A percentile compares a stretch with the other conserved stretches of the same genome.
Evolutionary conservation across 495 filamentous ascomycete genomes (phyloP).

Genomic region (Aspergillus mulundensis): DNA sequence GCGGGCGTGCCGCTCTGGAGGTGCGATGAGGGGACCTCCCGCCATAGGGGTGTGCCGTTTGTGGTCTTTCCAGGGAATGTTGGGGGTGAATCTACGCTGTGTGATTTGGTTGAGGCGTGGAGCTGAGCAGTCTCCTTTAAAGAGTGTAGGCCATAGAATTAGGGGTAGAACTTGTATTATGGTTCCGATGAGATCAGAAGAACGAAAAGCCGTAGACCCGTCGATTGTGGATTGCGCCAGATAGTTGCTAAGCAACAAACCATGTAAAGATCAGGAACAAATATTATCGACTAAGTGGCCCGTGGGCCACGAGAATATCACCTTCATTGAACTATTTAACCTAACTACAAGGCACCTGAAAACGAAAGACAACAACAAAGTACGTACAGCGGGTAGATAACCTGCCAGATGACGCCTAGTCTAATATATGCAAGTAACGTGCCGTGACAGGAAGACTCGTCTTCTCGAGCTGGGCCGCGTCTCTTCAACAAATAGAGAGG

Average conservation of each 20-base stretch:
- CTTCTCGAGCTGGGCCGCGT: not conserved
- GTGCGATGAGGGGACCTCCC: conserved; percentile 45
- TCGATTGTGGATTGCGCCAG: too few relatives aligned
- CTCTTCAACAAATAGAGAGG: conserved; percentile 1
- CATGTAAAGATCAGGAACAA: too few relatives aligned
- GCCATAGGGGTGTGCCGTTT: conserved; percentile 45
- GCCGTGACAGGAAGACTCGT: not conserved
- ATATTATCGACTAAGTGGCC: conserved; percentile 6
- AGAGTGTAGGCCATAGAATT: not conserved
- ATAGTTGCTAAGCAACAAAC: too few relatives aligned
- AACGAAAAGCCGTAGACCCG: too few relatives aligned
- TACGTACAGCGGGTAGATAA: conserved; percentile 21
- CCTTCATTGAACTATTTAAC: conserved; percentile 21
- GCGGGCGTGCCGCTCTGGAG: conserved; percentile 54
- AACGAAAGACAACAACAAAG: conserved; percentile 9
- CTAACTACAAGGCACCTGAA: conserved; percentile 18
- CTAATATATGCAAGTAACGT: not conserved
- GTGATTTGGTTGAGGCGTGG: conserved; percentile 37
- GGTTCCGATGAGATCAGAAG: too few relatives aligned
- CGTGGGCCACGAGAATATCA: conserved; percentile 20
- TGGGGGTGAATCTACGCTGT: conserved; percentile 45
- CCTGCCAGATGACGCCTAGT: conserved; percentile 5
- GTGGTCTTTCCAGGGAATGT: conserved; percentile 59
- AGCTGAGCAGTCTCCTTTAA: conserved; percentile 14
- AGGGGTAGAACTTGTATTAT: not conserved